A percentile compares a stretch with the other conserved stretches of the same genome.
Evolutionary conservation across 202 grass and related monocot species (phyloP).

Genomic region (Alloteropsis angusta): DNA sequence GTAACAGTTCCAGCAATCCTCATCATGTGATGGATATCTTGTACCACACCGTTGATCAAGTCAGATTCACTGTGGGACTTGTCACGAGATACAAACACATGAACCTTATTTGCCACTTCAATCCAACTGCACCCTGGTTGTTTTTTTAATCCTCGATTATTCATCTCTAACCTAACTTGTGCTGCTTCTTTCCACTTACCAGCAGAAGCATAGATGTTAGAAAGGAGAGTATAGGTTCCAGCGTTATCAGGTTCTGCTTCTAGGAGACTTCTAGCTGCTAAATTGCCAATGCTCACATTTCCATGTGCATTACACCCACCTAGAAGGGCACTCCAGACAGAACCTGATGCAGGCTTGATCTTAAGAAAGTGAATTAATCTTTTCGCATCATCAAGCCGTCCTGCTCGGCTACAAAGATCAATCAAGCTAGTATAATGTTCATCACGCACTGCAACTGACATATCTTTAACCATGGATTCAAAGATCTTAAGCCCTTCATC

Average conservation of each 20-base stretch:
- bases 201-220: slow-evolving; percentile 81
- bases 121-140: slow-evolving; percentile 92
- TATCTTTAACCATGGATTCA: slow-evolving; percentile 50
- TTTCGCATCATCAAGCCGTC: slow-evolving; percentile 54
- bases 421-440: slow-evolving; percentile 78
- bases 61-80: slow-evolving; percentile 54
- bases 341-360: slow-evolving; percentile 38
- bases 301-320: slow-evolving; percentile 65
- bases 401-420: slow-evolving; percentile 71
- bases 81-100: slow-evolving; percentile 73
- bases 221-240: slow-evolving; percentile 62
- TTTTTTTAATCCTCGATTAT: slow-evolving; percentile 67
- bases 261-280: slow-evolving; percentile 60
- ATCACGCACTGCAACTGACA: slow-evolving; percentile 50
- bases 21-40: slow-evolving; percentile 69
- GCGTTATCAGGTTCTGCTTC: slow-evolving; percentile 65
- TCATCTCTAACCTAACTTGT: slow-evolving; percentile 65
- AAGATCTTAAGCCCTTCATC: slow-evolving; percentile 72
- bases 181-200: slow-evolving; percentile 87
- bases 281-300: slow-evolving; percentile 52
- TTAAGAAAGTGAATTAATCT: slow-evolving; percentile 57
- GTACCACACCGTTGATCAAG: slow-evolving; percentile 38
- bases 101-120: slow-evolving; percentile 67
- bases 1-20: slow-evolving; percentile 30
- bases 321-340: slow-evolving; percentile 63